Base-by-base conservation (phyloP, 176 grass and related monocot species). In the Saccharum spontaneum region DNA sequence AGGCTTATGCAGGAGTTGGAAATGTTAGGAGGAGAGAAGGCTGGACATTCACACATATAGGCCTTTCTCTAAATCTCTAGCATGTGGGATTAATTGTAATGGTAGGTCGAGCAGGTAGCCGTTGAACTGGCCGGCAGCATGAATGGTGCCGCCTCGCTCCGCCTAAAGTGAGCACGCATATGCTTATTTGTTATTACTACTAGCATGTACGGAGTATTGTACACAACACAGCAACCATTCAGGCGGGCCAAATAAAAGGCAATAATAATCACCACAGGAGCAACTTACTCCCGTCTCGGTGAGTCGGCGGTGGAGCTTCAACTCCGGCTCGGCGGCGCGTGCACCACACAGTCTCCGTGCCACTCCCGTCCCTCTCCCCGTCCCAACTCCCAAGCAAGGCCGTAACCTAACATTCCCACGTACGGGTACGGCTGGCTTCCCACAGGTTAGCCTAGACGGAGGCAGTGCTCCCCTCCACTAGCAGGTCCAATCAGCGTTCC, bases 321-420 rank as follows among this genome's bases (percentile, higher is more conserved):
- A 24, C 57, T 54, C 22, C 8, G 6, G 52, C 43, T 24, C 7
- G 67, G 34, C 50, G 38, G 89, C 62, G 80, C 61, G 48, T 83
- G 84, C 84, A 49, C 60, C 59, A 55, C 79, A 57, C 66, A 30
- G 46, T 9, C 14, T 10, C 61, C 1, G 65, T 28, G n/a, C 22
- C 45, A 55, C 22, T 65, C 22, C 14, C 16, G 64, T 43, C 67
- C 24, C 74, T n/a, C 23, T 33, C n/a, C 38, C n/a, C 8, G 50
- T 17, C 8, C 23, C 34, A 1, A 40, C 7, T 39, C 38, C 38
- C 7, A 40, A 9, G 37, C 48, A 76, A 23, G 48, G 59, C 69
- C 41, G 5, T 49, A 73, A 87, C 89, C 89, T 87, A 87, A 87
- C 85, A 84, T 87, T 62, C 28, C 76, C 85, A 75, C 70, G 17